Evolutionary conservation across 257 asterid species (phyloP).

Genomic region (Solanum bulbocastanum): DNA sequence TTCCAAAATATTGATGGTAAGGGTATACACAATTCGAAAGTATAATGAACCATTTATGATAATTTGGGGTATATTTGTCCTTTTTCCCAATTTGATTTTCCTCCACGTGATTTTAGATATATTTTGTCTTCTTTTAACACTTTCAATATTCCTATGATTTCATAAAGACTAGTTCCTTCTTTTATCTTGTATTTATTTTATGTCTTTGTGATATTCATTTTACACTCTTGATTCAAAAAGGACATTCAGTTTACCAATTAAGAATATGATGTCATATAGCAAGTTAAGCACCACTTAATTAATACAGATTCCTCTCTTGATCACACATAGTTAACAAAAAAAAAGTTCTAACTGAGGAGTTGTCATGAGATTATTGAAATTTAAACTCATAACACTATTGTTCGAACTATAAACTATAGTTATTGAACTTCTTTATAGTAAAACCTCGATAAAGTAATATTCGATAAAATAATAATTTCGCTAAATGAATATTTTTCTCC

Average conservation of each 20-base stretch:
- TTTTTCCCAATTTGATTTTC: no score
- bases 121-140: background rate
- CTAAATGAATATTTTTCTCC: no score
- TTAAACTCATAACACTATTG: background rate
- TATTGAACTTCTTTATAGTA: background rate
- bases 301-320: background rate
- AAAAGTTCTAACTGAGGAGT: background rate
- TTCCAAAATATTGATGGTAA: no score
- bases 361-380: background rate
- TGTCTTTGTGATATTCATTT: background rate
- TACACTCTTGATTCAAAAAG: background rate
- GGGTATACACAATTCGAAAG: no score
- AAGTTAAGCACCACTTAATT: background rate
- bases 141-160: background rate
- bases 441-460: no score
- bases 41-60: no score
- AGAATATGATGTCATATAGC: background rate
- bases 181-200: background rate
- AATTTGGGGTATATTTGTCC: no score
- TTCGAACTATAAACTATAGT: background rate
- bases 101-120: no score
- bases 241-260: background rate
- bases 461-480: no score
- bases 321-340: background rate
- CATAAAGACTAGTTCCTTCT: background rate